Conservation (phyloP, 106 monocot species). For the Amphibolis antarctica region DNA sequence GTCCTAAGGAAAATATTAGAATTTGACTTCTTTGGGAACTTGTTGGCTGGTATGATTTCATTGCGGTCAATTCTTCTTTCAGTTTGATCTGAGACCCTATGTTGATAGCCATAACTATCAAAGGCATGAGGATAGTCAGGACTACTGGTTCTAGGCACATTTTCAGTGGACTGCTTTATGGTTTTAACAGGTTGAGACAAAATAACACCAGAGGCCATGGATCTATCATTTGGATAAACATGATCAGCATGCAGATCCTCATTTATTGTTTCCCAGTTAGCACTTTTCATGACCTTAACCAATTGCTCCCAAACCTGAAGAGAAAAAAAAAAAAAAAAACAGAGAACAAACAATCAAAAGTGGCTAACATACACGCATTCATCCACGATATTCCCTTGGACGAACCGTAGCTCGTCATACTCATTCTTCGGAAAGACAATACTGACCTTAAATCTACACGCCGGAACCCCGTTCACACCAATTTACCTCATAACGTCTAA, state of each 20-base stretch:
- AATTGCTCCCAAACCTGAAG: too few relatives aligned
- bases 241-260: constrained; percentile 8
- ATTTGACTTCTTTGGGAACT: constrained; percentile 28
- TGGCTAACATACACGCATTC: too few relatives aligned
- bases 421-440: too few relatives aligned
- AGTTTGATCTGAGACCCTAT: constrained; percentile 19
- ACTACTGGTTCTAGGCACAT: constrained; percentile 10
- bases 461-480: too few relatives aligned
- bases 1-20: constrained; percentile 53
- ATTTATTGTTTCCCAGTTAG: constrained; percentile 8
- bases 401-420: too few relatives aligned
- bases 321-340: too few relatives aligned
- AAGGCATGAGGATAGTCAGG: constrained; percentile 11
- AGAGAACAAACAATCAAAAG: too few relatives aligned
- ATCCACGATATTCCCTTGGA: too few relatives aligned
- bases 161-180: constrained; percentile 14
- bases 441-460: too few relatives aligned
- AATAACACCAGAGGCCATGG: constrained; percentile 8
- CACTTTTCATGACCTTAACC: constrained; percentile 5
- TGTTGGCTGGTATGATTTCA: constrained; percentile 20
- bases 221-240: constrained; percentile 10
- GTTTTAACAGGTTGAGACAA: constrained; percentile 8
- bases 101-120: constrained; percentile 20
- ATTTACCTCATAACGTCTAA: too few relatives aligned
- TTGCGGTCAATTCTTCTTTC: constrained; percentile 23